These are phyloP conservation scores for Ceratocystiopsis brevicomis DNA, from an alignment of 2,329 filamentous ascomycete genomes.

Conservation along the genomic window DNA sequence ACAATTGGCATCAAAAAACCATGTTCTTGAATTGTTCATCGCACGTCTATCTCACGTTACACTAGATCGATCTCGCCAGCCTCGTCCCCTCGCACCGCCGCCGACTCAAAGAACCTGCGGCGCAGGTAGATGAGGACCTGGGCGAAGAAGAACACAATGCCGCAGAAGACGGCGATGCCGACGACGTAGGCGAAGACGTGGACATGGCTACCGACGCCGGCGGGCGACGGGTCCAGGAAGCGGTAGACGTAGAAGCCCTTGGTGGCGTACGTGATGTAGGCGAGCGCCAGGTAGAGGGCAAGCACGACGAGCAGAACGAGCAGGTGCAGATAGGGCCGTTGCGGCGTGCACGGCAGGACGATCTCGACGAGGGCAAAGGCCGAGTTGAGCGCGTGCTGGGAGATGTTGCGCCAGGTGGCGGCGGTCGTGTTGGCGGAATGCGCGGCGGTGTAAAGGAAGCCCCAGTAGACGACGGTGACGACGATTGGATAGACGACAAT, in stretches of 20 bases:
- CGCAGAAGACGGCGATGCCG: slow-evolving; percentile 32
- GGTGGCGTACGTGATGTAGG: slow-evolving; percentile 51
- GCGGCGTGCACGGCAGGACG: slow-evolving; percentile 43
- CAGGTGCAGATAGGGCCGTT: slow-evolving; percentile 45
- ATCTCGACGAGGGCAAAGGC: slow-evolving; percentile 61
- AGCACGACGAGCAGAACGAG: slow-evolving; percentile 50
- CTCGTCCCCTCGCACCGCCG: background rate
- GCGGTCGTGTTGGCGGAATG: slow-evolving; percentile 27
- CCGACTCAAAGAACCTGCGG: slow-evolving; percentile 19
- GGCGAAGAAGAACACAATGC: slow-evolving; percentile 33
- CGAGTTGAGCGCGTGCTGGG: slow-evolving; percentile 57
- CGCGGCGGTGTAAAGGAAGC: slow-evolving; percentile 28
- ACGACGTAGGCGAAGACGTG: slow-evolving; percentile 47
- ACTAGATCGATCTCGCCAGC: background rate
- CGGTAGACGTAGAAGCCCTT: slow-evolving; percentile 58
- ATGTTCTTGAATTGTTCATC: background rate
- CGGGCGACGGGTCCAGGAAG: slow-evolving; percentile 45
- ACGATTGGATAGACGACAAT: slow-evolving; percentile 46
- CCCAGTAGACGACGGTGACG: slow-evolving; percentile 56
- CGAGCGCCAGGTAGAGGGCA: slow-evolving; percentile 51
- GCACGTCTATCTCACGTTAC: background rate
- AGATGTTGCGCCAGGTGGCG: slow-evolving; percentile 46
- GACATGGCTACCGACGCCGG: slow-evolving; percentile 23
- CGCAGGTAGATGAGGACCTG: slow-evolving; percentile 32
- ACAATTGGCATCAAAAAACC: no score